Conservation (phyloP, 2,329 filamentous ascomycete genomes). For the Fusarium sp. region DNA sequence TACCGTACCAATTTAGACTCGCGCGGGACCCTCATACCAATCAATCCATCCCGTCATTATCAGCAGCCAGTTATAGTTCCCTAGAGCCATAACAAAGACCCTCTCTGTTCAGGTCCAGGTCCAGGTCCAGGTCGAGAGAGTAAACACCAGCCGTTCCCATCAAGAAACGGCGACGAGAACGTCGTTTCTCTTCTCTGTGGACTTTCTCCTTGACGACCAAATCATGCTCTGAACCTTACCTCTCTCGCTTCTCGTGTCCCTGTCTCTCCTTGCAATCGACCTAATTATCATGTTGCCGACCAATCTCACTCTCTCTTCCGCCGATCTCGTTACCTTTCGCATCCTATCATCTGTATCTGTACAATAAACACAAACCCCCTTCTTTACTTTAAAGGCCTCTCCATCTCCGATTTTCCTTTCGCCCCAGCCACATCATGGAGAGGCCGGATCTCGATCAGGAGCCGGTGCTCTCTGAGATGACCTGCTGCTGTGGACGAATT, state of each 20-base stretch:
- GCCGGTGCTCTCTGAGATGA: conserved; percentile 53
- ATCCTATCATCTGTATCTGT: not conserved
- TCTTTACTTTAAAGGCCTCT: conserved; percentile 29
- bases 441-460: conserved; percentile 41
- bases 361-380: conserved; percentile 23
- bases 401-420: conserved; percentile 32
- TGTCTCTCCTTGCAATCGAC: conserved; percentile 2
- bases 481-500: conserved; percentile 86
- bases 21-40: conserved; percentile 32
- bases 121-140: not conserved
- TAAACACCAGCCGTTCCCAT: conserved; percentile 33
- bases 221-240: conserved; percentile 30
- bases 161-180: conserved; percentile 23
- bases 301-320: conserved; percentile 16
- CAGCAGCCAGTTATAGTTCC: conserved; percentile 13
- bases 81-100: conserved; percentile 20
- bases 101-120: conserved; percentile 37
- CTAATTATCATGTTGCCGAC: conserved; percentile 40
- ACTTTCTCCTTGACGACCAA: not conserved
- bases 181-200: conserved; percentile 7
- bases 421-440: conserved; percentile 37
- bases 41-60: not conserved
- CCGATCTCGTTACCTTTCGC: conserved; percentile 10
- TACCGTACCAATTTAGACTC: conserved; percentile 18
- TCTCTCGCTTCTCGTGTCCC: not conserved